phyloP scores from a whole-genome alignment of 768 basidiomycete species.

The Naganishia onofrii region DNA sequence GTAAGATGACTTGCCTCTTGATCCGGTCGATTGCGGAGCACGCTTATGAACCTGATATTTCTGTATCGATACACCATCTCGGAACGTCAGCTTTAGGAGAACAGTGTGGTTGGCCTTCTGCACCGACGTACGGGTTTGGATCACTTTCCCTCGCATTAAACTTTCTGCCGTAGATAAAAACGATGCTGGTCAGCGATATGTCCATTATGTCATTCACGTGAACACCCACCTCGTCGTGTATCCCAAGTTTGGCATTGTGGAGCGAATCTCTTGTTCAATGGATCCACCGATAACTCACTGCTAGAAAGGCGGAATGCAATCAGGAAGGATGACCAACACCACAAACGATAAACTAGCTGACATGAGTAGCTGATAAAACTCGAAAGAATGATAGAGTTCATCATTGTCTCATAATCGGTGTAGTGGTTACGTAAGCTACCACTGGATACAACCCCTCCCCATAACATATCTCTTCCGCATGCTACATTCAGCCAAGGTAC shows the following conservation, averaged over 20 bases:
- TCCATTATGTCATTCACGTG: not conserved
- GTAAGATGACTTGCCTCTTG: not conserved
- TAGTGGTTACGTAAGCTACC: too few species aligned
- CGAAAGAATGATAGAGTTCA: too few species aligned
- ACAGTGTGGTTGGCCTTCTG: not conserved
- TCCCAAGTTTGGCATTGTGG: conserved; percentile 15
- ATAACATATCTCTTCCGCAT: too few species aligned
- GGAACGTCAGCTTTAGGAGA: not conserved
- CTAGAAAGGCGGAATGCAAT: too few species aligned
- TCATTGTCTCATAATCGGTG: too few species aligned
- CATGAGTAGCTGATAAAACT: too few species aligned
- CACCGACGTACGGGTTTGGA: conserved; percentile 24
- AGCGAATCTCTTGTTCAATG: not conserved
- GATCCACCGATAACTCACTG: too few species aligned
- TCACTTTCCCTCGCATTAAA: conserved; percentile 28
- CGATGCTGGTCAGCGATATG: not conserved
- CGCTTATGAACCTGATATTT: conserved; percentile 23
- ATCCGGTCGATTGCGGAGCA: conserved; percentile 22
- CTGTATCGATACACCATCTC: not conserved
- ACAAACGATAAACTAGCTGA: too few species aligned
- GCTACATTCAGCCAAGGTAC: too few species aligned
- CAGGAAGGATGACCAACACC: too few species aligned
- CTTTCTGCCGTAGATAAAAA: not conserved
- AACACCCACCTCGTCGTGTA: conserved; percentile 14
- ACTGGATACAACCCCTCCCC: too few species aligned